phyloP scores from a whole-genome alignment of 2,329 filamentous ascomycete species.

The Sarocladium oryzae region DNA sequence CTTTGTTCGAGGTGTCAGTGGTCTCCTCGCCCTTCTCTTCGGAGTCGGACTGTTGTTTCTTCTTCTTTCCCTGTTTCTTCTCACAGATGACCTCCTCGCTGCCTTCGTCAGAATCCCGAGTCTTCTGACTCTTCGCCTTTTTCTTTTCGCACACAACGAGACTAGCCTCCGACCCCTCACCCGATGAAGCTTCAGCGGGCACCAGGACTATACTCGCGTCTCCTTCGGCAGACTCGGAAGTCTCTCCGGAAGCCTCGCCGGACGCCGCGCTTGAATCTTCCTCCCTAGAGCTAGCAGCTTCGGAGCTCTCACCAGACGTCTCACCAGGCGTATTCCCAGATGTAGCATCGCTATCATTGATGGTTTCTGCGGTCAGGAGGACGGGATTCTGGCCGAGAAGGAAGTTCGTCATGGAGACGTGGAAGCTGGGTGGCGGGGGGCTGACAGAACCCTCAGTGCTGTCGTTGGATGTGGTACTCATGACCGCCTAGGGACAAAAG shows the following conservation, averaged over 20 bases:
- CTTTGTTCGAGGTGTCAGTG: not conserved
- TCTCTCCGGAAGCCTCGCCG: not conserved
- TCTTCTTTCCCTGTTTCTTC: not conserved
- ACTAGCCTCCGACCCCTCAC: not conserved
- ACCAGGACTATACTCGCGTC: not conserved
- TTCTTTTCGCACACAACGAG: not conserved
- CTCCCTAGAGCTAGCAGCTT: not conserved
- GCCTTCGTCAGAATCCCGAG: not conserved
- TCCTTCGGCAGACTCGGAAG: not conserved
- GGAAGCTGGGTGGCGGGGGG: not conserved
- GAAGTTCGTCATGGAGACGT: conserved; percentile 2
- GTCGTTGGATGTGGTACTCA: not conserved
- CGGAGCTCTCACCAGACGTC: not conserved
- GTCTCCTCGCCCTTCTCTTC: not conserved
- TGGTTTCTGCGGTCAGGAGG: not conserved
- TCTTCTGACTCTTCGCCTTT: not conserved
- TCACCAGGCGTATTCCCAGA: not conserved
- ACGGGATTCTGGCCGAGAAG: not conserved
- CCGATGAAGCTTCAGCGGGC: not conserved
- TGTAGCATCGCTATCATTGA: not conserved
- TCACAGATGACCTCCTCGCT: not conserved
- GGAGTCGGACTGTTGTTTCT: not conserved
- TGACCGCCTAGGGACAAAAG: too few species aligned
- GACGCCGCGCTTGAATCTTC: not conserved
- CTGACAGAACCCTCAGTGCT: not conserved